Percentiles rank a stretch among this genome's conserved stretches.
Conservation (phyloP, 108 stramenopile genomes). For the Chaetoceros muelleri region DNA sequence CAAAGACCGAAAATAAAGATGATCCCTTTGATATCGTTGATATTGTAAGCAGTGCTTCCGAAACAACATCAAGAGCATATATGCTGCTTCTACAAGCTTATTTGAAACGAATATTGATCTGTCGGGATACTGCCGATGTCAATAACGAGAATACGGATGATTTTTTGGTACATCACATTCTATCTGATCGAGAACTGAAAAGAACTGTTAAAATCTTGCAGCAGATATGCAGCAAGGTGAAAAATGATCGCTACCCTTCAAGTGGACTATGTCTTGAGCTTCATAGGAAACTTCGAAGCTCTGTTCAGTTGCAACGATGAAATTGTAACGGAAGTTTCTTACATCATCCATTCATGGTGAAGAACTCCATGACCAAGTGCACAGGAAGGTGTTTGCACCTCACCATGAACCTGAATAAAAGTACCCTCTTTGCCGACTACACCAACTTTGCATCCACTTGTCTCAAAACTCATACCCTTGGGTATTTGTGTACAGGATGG, state of each 20-base stretch:
- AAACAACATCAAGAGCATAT: too few species aligned
- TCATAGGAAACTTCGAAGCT: too few species aligned
- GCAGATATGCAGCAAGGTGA: not conserved
- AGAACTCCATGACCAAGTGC: constrained; percentile 54
- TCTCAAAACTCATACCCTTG: not conserved
- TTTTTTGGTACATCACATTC: not conserved
- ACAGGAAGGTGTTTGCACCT: constrained; percentile 45
- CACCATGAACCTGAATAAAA: constrained; percentile 10
- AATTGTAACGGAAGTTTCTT: not conserved
- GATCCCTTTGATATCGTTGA: too few species aligned
- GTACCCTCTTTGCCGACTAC: constrained; percentile 15
- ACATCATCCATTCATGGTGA: constrained; percentile 60
- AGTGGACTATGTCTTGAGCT: not conserved
- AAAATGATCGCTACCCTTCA: not conserved
- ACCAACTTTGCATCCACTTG: constrained; percentile 10
- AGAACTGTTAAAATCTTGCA: not conserved
- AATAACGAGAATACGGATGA: not conserved
- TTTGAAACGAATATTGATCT: too few species aligned
- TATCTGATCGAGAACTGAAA: not conserved
- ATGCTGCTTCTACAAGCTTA: too few species aligned
- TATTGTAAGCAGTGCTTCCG: too few species aligned
- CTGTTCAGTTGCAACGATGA: too few species aligned
- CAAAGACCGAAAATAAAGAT: too few species aligned
- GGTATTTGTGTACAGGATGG: constrained; percentile 51
- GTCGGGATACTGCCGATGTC: too few species aligned